Conservation (phyloP, 805 yeast species). For the Candida morakotiae region DNA sequence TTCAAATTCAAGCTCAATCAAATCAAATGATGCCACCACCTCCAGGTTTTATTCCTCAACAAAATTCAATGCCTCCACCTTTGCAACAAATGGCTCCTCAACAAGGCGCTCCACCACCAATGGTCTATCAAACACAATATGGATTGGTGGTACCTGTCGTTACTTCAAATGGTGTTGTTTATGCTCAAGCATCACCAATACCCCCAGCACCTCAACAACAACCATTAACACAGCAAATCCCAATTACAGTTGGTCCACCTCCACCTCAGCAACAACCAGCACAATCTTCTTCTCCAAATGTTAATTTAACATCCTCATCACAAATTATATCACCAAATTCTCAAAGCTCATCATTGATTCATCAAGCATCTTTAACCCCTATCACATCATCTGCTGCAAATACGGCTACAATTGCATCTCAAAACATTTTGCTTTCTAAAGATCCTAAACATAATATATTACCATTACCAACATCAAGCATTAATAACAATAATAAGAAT, state of each 20-base stretch:
- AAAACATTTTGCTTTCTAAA: constrained; percentile 3
- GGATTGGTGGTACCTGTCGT: constrained; percentile 24
- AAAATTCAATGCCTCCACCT: constrained; percentile 2
- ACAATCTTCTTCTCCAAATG: constrained; percentile 15
- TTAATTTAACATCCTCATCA: background rate
- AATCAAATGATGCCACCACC: constrained; percentile 2
- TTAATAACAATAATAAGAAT: background rate
- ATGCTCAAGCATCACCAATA: constrained; percentile 10
- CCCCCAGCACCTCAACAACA: constrained; percentile 6
- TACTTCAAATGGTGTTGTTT: constrained; percentile 13
- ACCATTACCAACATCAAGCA: constrained; percentile 2
- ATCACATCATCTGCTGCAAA: constrained; percentile 9
- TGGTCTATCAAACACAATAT: constrained; percentile 22
- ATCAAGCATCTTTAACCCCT: constrained; percentile 8
- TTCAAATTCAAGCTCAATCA: constrained; percentile 3
- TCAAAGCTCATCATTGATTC: constrained; percentile 6
- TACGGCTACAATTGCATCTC: constrained; percentile 9
- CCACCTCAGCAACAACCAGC: constrained; percentile 1
- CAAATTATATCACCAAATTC: background rate
- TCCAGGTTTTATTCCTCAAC: background rate
- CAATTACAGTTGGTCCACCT: constrained; percentile 1
- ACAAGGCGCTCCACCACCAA: constrained; percentile 5
- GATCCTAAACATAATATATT: constrained; percentile 1
- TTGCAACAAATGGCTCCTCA: background rate
- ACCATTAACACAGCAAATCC: constrained; percentile 4